phyloP scores from a whole-genome alignment of 495 filamentous ascomycete species.

The Penicillium simplicissimum region DNA sequence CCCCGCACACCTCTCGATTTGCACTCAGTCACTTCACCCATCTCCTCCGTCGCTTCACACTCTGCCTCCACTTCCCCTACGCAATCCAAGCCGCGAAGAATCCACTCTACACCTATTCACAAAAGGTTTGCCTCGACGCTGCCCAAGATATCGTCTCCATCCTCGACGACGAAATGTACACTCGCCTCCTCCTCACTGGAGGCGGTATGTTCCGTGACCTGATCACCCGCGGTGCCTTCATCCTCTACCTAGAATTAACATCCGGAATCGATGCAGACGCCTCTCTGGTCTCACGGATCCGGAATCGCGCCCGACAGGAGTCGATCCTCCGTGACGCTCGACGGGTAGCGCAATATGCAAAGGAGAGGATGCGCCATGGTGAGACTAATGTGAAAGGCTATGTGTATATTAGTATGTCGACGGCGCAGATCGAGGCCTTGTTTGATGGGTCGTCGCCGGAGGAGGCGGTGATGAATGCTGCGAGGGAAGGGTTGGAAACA shows the following conservation, averaged over 20 bases:
- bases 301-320: conserved; percentile 31
- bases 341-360: conserved; percentile 32
- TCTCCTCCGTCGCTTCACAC: conserved; percentile 46
- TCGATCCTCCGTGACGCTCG: conserved; percentile 38
- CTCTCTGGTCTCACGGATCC: conserved; percentile 21
- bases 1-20: conserved; percentile 20
- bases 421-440: conserved; percentile 12
- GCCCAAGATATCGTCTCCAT: conserved; percentile 44
- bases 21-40: conserved; percentile 36
- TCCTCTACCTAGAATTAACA: conserved; percentile 43
- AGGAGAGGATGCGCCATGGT: conserved; percentile 43
- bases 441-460: neutral
- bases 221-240: conserved; percentile 32
- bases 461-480: neutral
- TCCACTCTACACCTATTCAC: conserved; percentile 51
- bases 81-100: conserved; percentile 43
- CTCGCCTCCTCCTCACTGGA: conserved; percentile 40
- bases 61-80: conserved; percentile 51
- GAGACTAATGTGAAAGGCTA: conserved; percentile 55
- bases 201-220: conserved; percentile 53
- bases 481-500: neutral
- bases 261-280: conserved; percentile 25
- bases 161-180: conserved; percentile 41
- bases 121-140: conserved; percentile 45
- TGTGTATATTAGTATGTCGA: conserved; percentile 47